Base-by-base conservation (phyloP, 768 basidiomycete species). In the Russula sp. region DNA sequence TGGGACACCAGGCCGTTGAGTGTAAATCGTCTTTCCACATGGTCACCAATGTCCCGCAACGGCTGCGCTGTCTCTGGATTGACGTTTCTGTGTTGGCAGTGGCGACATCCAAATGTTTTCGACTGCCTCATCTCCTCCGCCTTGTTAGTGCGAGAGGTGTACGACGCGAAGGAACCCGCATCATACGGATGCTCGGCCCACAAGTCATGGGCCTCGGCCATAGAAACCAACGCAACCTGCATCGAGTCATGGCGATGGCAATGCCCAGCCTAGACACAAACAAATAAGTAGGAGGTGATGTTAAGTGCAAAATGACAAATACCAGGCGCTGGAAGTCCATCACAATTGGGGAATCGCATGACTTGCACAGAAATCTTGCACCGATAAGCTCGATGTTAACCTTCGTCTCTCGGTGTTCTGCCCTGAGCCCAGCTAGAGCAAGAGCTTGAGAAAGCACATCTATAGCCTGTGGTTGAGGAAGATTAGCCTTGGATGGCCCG, bases 1-100 rank as follows among this genome's bases (percentile, higher is more conserved):
- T 89, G 88, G 27, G 85, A 87, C 45, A 81, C 74, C 56, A 89
- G 66, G 3, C 82, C 87, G 63, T 87, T 73, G 67, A 86, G 85
- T 3, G 66, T 71, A 71, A 83, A 80, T 59, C 72, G 62, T 54
- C 74, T 74, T 22, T 66, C 14, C 57, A 10, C 18, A 22, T 13
- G 18, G 16, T 8, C 34, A 40, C 9, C 52, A 13, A 31, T 37
- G 63, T 42, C 37, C 51, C 32, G 53, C 51, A 45, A 45, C 16
- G 48, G 50, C 44, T 8, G 45, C 40, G 58, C 9, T 39, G 39
- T 39, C 57, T 13, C 18, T 40, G n/a, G 18, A 13, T 56, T 52
- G 45, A 13, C 50, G 39, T 35, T 55, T 61, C 39, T 27, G 54
- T 49, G 27, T 37, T 20, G 58, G 48, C 67, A 68, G 20, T 68